Percentiles rank a stretch among this genome's conserved stretches.
phyloP scores from a whole-genome alignment of 768 basidiomycete species.

The Pholiota conissans region DNA sequence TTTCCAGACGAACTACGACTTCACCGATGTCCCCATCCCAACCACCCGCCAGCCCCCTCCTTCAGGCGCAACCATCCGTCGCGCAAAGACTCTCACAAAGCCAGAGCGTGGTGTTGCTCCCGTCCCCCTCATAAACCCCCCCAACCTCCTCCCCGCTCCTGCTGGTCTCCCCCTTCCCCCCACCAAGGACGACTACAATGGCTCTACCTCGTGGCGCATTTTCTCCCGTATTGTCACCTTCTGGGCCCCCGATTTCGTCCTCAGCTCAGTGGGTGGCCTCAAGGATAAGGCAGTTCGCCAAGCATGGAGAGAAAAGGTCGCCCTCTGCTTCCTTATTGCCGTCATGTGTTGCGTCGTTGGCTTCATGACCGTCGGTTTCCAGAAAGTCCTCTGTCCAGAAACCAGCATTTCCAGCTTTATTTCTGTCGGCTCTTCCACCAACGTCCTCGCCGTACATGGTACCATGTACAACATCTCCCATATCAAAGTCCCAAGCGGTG shows the following conservation, averaged over 20 bases:
- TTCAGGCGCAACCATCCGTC: conserved; percentile 63
- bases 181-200: conserved; percentile 37
- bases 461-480: conserved; percentile 70
- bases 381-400: conserved; percentile 86
- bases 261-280: conserved; percentile 75
- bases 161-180: conserved; percentile 32
- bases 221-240: conserved; percentile 81
- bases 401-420: conserved; percentile 47
- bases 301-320: conserved; percentile 98
- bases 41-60: conserved; percentile 56
- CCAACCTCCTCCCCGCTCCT: conserved; percentile 37
- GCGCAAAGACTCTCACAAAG: conserved; percentile 94
- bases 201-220: conserved; percentile 72
- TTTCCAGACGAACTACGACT: conserved; percentile 52
- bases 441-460: conserved; percentile 78
- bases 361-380: conserved; percentile 93
- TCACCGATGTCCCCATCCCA: conserved; percentile 68
- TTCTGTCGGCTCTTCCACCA: conserved; percentile 53
- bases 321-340: conserved; percentile 84
- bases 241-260: conserved; percentile 84
- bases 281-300: conserved; percentile 76
- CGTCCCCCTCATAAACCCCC: conserved; percentile 90
- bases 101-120: conserved; percentile 95
- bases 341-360: conserved; percentile 79
- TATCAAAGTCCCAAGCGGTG: conserved; percentile 46